Base-by-base conservation (phyloP, 768 basidiomycete species). In the Paxillus ammoniavirescens region DNA sequence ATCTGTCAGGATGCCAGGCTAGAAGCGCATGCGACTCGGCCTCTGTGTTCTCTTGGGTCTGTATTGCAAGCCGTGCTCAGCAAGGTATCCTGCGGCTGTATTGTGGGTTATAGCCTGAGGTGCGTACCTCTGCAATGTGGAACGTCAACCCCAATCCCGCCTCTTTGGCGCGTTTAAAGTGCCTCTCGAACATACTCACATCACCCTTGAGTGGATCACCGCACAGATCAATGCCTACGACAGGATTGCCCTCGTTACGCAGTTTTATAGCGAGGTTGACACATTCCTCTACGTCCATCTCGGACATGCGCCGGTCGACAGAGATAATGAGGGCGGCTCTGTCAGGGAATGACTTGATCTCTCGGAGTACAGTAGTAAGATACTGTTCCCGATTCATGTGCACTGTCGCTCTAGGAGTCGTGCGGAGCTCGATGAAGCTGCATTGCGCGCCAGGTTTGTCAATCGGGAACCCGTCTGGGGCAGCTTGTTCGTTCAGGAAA, bases 171-270 rank as follows among this genome's bases (percentile, higher is more conserved):
- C 72, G 69, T 10, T 65, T 67, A 61, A 92, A 82, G 54, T 81
- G 73, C 21, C 71, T 70, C 15, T 67, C 73, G 55, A 88, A 84
- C 2, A 62, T 59, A 4, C 70, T 64, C 64, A 88, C 78, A 58
- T 84, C 74, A 0, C 89, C 87, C 49, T 77, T 75, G 50, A 59
- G 64, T 1, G 91, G 91, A 67, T 91, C 80, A 0, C 91, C 91
- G 59, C 91, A 93, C 2, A 94, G 68, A 68, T 94, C 91, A 3
- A 94, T 70, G 4, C 89, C 91, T 1, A 92, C 85, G 3, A 93
- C 74, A 7, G 84, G 74, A 44, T 83, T 70, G 0, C 89, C 87
- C 36, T 76, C 77, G 3, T 65, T 47, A 53, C 75, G 84, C 52
- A 94, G 63, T 52, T 70, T 64, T 12, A 78, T 74, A 1, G 87